A percentile compares a stretch with the other conserved stretches of the same genome.
These are phyloP conservation scores for Lactifluus piperatus DNA, from an alignment of 768 basidiomycete genomes.

Conservation along the genomic window DNA sequence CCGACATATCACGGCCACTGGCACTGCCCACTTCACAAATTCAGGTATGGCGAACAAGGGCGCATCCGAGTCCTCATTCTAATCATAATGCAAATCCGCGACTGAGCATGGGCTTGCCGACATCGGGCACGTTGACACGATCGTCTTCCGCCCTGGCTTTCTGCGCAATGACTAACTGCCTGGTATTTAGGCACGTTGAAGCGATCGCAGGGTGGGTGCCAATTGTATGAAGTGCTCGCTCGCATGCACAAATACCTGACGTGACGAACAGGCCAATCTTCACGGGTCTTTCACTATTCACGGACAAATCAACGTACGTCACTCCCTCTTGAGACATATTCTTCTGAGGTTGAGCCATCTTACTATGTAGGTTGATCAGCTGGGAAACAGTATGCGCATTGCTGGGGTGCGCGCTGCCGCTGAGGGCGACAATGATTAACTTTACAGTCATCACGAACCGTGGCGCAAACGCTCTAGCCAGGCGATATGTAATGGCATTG, in stretches of 20 bases:
- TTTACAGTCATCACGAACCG: constrained; percentile 47
- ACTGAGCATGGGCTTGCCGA: too few relatives aligned
- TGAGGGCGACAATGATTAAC: constrained; percentile 33
- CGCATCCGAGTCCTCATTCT: too few relatives aligned
- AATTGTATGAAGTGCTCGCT: background rate
- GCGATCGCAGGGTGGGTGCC: constrained; percentile 34
- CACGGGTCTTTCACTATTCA: constrained; percentile 7
- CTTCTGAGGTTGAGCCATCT: background rate
- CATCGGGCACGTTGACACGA: too few relatives aligned
- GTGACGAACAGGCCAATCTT: background rate
- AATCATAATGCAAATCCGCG: too few relatives aligned
- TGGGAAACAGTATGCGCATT: constrained; percentile 43
- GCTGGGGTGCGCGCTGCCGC: constrained; percentile 51
- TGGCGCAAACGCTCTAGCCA: background rate
- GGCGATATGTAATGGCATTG: too few relatives aligned
- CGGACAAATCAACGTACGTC: background rate
- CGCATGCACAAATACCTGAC: background rate
- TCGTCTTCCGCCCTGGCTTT: too few relatives aligned
- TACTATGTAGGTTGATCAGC: constrained; percentile 35
- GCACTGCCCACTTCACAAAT: too few relatives aligned
- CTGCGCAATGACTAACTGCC: too few relatives aligned
- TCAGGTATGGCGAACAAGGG: too few relatives aligned
- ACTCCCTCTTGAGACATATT: background rate
- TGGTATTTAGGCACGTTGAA: constrained; percentile 35
- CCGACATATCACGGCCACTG: too few relatives aligned